These are phyloP conservation scores for Tubosaeta sp. DNA, from an alignment of 768 basidiomycete species.

Conservation along the genomic window DNA sequence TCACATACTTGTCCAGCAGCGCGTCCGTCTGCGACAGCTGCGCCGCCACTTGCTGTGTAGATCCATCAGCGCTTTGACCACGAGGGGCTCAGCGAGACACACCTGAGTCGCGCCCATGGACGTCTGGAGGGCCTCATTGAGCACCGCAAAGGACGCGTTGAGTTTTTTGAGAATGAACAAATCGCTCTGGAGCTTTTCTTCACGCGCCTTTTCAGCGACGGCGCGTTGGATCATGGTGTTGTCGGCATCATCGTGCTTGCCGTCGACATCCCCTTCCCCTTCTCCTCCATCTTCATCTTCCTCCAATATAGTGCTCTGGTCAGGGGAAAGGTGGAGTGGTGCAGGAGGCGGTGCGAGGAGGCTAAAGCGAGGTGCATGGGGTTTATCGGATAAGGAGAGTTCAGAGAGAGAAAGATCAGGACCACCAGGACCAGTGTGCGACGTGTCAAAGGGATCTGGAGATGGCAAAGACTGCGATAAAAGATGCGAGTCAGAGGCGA, in stretches of 20 bases:
- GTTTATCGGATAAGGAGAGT: conserved; percentile 42
- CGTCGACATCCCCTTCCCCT: conserved; percentile 8
- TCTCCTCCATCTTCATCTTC: conserved; percentile 20
- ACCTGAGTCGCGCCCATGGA: conserved; percentile 72
- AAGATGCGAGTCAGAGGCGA: conserved; percentile 35
- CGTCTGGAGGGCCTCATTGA: conserved; percentile 63
- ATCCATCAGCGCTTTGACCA: neutral
- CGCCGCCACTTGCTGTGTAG: conserved; percentile 52
- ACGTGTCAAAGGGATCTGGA: conserved; percentile 27
- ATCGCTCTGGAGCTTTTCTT: conserved; percentile 75
- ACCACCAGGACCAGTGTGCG: conserved; percentile 39
- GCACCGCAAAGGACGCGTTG: conserved; percentile 63
- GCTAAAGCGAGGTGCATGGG: conserved; percentile 29
- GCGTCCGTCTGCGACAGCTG: conserved; percentile 71
- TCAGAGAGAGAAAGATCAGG: conserved; percentile 58
- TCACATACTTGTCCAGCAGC: conserved; percentile 71
- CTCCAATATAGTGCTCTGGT: conserved; percentile 26
- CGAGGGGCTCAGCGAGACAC: conserved; percentile 12
- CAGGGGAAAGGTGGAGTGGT: conserved; percentile 11
- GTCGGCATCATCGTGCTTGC: conserved; percentile 16
- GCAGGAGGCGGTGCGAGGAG: conserved; percentile 29
- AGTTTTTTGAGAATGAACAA: conserved; percentile 68
- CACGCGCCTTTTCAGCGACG: conserved; percentile 39
- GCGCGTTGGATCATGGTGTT: conserved; percentile 23
- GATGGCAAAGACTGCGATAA: conserved; percentile 45